Evolutionary conservation across 1,139 yeast species (phyloP), one percentile per base, ranked within the genome.

Genomic region (Yamadazyma diddensiae): DNA sequence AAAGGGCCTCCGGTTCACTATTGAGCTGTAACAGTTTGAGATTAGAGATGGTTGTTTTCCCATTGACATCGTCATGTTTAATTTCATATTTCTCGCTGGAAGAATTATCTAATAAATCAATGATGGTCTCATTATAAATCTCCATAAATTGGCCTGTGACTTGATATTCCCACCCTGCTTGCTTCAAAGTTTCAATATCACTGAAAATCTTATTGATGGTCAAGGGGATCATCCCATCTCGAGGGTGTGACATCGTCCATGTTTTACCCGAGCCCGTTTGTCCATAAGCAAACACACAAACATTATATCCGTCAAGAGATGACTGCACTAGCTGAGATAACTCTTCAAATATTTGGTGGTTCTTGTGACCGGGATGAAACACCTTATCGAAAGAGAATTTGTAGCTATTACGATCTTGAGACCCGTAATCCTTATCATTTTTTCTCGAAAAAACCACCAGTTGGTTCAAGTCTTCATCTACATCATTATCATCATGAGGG

Each of bases 191-290:
- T 2, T 65, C 56, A 3, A 81, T 71, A 38, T 82, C 76, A 17
- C 70, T 61, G 50, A 87, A 90, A 4, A 92, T 82, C 49, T 83
- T 86, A 6, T 64, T 57, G 4, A 90, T 71, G 0, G 97, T 84
- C 15, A 78, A 64, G 1, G 95, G 90, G 21, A 90, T 86, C 70
- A 92, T 79, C 15, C 98, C 98, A 49, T 79, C 82, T 3, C 58
- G 47, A 0, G 75, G 64, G 27, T 71, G 72, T 1, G 94, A 75
- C 98, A 92, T 92, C 0, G 98, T 92, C 53, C 63, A 82, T 0
- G 97, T 90, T 53, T 92, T 92, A 3, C 98, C 98, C 0, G 97
- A 88, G 0, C 98, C 97, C 0, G 98, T 92, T 59, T 92, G 98
- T 0, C 98, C 98, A 57, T 92, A 92, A 0, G 98, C 96, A 63